Evolutionary conservation across 164 flowering plant genomes (phyloP), one percentile per base, ranked within the genome.

Genomic region (Stephania japonica): DNA sequence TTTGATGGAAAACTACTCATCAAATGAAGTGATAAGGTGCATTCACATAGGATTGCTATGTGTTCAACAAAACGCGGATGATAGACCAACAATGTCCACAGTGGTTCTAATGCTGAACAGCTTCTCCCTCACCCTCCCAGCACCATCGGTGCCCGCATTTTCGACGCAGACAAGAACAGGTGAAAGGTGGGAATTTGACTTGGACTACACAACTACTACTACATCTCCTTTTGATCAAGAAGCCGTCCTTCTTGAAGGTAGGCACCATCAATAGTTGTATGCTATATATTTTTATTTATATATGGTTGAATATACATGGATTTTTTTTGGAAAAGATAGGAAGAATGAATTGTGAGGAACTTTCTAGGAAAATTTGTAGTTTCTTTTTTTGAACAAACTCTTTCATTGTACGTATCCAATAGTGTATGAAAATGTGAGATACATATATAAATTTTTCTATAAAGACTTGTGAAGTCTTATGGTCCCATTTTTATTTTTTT

Each of bases 61-160:
- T 49, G 86, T 82, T 27, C 86, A 85, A 74, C 83, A 86, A 77
- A 73, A 78, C 67, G 71, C 47, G 5, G 77, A 63, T 0, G 64
- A 65, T 1, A 78, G 89, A 72, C 92, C 89, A 13, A 81, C 78
- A n/a, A 88, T 88, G 87, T 75, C 79, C 7, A 38, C 75, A n/a
- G 74, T 86, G 1, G 71, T 73, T 59, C 67, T 79, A 1, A 81
- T 84, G 86, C 86, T 88, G 32, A 77, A 59, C n/a, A 82, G 81
- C 72, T 47, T 41, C 71, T 83, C 86, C 1, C 5, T 70, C 18
- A 70, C 79, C 13, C 79, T 85, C 2, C 72, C 82, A 25, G 13
- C 68, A 1, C 91, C 88, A 19, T 75, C 80, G 1, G 67, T 72
- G 53, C 86, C 91, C 0, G 81, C 86, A 49, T 88, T 56, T 56